Evolutionary conservation across 345 rosid species (phyloP).

Genomic region (Noccaea caerulescens): DNA sequence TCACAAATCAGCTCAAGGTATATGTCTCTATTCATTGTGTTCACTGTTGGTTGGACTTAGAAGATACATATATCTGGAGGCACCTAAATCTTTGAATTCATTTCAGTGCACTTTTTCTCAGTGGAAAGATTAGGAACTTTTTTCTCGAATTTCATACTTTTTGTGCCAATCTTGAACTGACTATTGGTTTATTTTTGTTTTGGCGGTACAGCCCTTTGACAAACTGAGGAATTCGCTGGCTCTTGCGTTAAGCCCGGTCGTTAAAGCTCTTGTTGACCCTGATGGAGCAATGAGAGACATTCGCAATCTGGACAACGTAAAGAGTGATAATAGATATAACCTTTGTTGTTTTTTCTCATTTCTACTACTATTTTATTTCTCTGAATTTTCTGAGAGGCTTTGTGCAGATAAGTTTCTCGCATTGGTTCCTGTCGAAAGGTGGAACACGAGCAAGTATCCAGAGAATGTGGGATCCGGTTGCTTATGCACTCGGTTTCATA

Average conservation of each 20-base stretch:
- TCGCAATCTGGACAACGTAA: slow-evolving; percentile 84
- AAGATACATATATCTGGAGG: not conserved
- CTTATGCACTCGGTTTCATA: slow-evolving; percentile 97
- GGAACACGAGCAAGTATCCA: slow-evolving; percentile 87
- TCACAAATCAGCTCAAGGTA: slow-evolving; percentile 93
- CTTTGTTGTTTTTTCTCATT: slow-evolving; percentile 10
- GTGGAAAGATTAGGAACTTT: not conserved
- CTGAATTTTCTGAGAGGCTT: slow-evolving; percentile 20
- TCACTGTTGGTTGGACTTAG: not conserved
- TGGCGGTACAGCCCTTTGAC: slow-evolving; percentile 70
- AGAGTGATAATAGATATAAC: slow-evolving; percentile 26
- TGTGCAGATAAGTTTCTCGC: slow-evolving; percentile 92
- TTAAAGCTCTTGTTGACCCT: slow-evolving; percentile 84
- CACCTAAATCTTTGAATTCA: slow-evolving; percentile 7
- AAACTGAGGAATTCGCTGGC: slow-evolving; percentile 95
- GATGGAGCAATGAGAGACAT: slow-evolving; percentile 93
- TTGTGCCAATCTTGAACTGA: not conserved
- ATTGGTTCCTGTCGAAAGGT: slow-evolving; percentile 97
- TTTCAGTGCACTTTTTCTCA: not conserved
- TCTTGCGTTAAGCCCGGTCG: slow-evolving; percentile 94
- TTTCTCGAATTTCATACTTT: not conserved
- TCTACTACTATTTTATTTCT: not conserved
- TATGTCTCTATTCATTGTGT: not conserved
- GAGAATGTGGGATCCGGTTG: slow-evolving; percentile 99
- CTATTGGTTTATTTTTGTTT: slow-evolving; percentile 5